phyloP scores from a whole-genome alignment of 305 asterid genomes.

The Rubia peregrina region DNA sequence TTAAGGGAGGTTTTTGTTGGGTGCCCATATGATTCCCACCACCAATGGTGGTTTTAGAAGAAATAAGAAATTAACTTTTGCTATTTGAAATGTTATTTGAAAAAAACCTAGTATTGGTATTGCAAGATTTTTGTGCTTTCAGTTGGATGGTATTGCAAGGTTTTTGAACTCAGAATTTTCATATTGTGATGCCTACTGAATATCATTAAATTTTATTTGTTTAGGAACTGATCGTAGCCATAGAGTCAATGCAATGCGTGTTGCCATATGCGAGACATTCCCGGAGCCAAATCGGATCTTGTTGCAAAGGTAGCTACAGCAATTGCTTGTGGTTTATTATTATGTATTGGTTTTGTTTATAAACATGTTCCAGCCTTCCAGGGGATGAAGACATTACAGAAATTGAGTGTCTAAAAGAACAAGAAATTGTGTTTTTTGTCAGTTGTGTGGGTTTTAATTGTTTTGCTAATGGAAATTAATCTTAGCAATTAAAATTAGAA shows the following conservation, averaged over 20 bases:
- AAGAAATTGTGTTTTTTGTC: background rate
- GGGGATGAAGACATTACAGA: background rate
- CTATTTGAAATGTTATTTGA: too few relatives aligned
- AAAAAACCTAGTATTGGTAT: too few relatives aligned
- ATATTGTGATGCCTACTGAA: conserved; percentile 11
- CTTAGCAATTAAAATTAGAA: background rate
- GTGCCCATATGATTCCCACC: too few relatives aligned
- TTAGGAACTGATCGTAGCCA: conserved; percentile 78
- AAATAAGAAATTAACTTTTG: too few relatives aligned
- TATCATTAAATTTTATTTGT: conserved; percentile 17
- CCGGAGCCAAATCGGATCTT: conserved; percentile 98
- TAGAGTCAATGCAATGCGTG: conserved; percentile 78
- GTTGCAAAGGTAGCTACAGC: conserved; percentile 60
- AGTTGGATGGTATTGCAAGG: background rate
- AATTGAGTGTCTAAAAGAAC: background rate
- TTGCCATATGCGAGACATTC: conserved; percentile 95
- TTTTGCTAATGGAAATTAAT: background rate
- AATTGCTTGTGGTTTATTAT: background rate
- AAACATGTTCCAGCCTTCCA: too few relatives aligned
- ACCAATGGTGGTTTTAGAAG: too few relatives aligned
- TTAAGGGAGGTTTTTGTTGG: too few relatives aligned
- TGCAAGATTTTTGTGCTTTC: background rate
- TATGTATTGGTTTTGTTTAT: background rate
- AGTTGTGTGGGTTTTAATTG: background rate
- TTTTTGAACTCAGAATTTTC: background rate